Percentiles rank a stretch among this genome's conserved stretches.
Conservation (phyloP, 352 stramenopile species). For the Globisporangium ultimum region DNA sequence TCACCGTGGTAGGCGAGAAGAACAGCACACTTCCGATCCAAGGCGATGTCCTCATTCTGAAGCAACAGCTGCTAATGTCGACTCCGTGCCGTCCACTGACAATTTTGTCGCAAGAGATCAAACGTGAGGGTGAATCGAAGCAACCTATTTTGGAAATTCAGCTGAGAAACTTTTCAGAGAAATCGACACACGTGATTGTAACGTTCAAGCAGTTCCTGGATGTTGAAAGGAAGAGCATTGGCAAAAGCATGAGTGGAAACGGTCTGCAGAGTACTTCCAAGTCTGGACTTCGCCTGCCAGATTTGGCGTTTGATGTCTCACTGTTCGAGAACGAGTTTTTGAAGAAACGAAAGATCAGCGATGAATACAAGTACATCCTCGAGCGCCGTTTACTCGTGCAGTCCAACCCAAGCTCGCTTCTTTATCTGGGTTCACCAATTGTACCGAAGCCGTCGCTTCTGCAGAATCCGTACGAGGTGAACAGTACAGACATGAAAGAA, state of each 20-base stretch:
- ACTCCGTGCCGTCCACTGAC: slow-evolving; percentile 16
- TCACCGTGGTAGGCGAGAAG: slow-evolving; percentile 27
- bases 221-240: slow-evolving; percentile 16
- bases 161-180: slow-evolving; percentile 17
- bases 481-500: slow-evolving; percentile 47
- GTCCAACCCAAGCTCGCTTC: slow-evolving; percentile 15
- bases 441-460: slow-evolving; percentile 47
- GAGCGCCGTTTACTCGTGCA: slow-evolving; percentile 30
- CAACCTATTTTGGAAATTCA: slow-evolving; percentile 18
- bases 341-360: slow-evolving; percentile 58
- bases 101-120: slow-evolving; percentile 29
- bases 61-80: slow-evolving; percentile 6
- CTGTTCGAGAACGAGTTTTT: slow-evolving; percentile 43
- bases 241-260: neutral
- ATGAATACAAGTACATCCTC: slow-evolving; percentile 74
- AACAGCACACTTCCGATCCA: slow-evolving; percentile 12
- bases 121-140: slow-evolving; percentile 8
- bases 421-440: slow-evolving; percentile 26
- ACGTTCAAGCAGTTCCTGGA: slow-evolving; percentile 36
- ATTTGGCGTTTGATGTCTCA: slow-evolving; percentile 16
- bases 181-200: slow-evolving; percentile 27
- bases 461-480: slow-evolving; percentile 43
- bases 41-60: slow-evolving; percentile 14
- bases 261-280: too few relatives aligned
- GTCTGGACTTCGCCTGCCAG: slow-evolving; percentile 12